phyloP scores from a whole-genome alignment of 495 filamentous ascomycete species.

The Collariella sp. region DNA sequence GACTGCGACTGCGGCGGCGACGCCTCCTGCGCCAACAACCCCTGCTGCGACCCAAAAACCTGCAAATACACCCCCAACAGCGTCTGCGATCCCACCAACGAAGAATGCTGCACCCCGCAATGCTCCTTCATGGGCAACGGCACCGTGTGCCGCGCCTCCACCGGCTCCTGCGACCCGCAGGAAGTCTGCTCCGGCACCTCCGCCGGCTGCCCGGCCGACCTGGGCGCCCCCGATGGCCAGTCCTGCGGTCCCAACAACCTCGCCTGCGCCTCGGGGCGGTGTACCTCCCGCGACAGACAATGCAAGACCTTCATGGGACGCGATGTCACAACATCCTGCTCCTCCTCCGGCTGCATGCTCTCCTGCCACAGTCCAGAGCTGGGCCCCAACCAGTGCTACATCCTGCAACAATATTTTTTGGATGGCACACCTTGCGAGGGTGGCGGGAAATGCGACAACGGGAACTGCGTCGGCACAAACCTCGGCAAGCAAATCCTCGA shows the following conservation, averaged over 20 bases:
- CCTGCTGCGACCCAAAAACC: slow-evolving; percentile 77
- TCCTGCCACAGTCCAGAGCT: slow-evolving; percentile 68
- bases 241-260: slow-evolving; percentile 55
- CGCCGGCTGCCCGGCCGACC: slow-evolving; percentile 65
- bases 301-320: slow-evolving; percentile 80
- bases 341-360: slow-evolving; percentile 60
- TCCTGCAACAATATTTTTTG: slow-evolving; percentile 83
- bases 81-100: slow-evolving; percentile 83
- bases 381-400: slow-evolving; percentile 54
- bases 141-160: slow-evolving; percentile 71
- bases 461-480: slow-evolving; percentile 57
- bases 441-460: slow-evolving; percentile 70
- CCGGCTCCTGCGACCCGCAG: slow-evolving; percentile 70
- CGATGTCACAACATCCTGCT: slow-evolving; percentile 82
- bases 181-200: slow-evolving; percentile 72
- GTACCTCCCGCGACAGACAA: slow-evolving; percentile 84
- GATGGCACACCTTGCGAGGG: slow-evolving; percentile 85
- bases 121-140: slow-evolving; percentile 63
- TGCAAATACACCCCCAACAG: slow-evolving; percentile 74
- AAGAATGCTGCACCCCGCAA: slow-evolving; percentile 69
- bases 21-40: slow-evolving; percentile 59
- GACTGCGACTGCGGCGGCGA: slow-evolving; percentile 91
- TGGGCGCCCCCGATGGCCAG: slow-evolving; percentile 58
- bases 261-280: slow-evolving; percentile 87
- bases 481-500: slow-evolving; percentile 50